Base-by-base conservation (phyloP, 1,139 yeast species). In the Suhomyces ambrosiae region DNA sequence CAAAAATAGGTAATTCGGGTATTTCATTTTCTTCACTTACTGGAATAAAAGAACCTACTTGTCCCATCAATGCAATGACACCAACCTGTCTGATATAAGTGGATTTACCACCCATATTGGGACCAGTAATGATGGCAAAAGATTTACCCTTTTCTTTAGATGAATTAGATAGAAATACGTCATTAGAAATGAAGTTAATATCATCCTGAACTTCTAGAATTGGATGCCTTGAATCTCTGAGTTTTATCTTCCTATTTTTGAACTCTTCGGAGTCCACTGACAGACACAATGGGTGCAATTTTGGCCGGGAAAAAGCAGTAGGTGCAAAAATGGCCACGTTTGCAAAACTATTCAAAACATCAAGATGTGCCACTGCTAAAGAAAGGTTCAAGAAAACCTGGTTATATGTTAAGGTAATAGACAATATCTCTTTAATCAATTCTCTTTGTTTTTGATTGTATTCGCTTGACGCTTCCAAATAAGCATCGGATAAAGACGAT, bases 21-120 rank as follows among this genome's bases (percentile, higher is more conserved):
- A 65, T 70, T 1, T 71, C 67, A 47, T 84, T 80, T 3, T 53
- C 57, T 3, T 56, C 62, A 15, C 58, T 56, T 1, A 53, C 67
- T 1, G 98, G 98, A 22, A 92, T 82, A 58, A 86, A 92, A 48
- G 95, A 85, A 1, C 98, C 98, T 21, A 90, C 77, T 60, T 92
- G 98, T 23, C 92, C 89, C 87, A 92, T 75, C 33, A 90, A 67
- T 2, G 94, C 82, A 40, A 90, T 84, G 2, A 87, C 94, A 8
- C 97, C 98, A 37, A 88, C 74, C 52, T 92, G 96, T 45, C 97
- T 77, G 35, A 92, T 89, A 60, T 86, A 92, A 0, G 97, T 90
- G 1, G 97, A 88, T 60, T 92, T 92, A 55, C 97, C 97, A 42
- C 97, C 98, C 98, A 92, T 92, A 56, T 92, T 92, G 26, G 98